phyloP scores from a whole-genome alignment of 139 green algal species.

The Desmodesmus armatus region DNA sequence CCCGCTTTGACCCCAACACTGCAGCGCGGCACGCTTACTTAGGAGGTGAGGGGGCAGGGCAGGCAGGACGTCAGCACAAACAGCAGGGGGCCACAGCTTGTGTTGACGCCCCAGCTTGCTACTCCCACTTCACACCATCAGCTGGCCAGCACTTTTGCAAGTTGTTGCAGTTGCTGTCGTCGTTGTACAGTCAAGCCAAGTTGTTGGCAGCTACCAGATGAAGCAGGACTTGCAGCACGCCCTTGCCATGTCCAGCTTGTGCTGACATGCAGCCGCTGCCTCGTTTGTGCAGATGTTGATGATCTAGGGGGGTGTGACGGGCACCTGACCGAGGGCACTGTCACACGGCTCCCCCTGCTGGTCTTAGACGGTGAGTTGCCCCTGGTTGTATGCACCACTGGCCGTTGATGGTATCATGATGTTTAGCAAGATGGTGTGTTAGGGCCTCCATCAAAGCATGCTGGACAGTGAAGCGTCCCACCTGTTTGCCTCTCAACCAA shows the following conservation, averaged over 20 bases:
- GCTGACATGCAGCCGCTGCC: not conserved
- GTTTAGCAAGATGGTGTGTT: too few species aligned
- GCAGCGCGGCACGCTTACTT: slow-evolving; percentile 24
- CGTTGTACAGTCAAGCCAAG: not conserved
- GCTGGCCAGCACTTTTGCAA: too few species aligned
- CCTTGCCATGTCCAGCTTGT: not conserved
- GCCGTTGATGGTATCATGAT: too few species aligned
- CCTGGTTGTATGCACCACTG: not conserved
- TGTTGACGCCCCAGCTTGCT: too few species aligned
- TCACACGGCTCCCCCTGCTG: slow-evolving; percentile 27
- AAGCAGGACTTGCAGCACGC: not conserved
- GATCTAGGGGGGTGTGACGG: slow-evolving; percentile 25
- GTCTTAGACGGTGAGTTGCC: slow-evolving; percentile 25
- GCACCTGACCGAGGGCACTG: not conserved
- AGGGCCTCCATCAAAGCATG: too few species aligned
- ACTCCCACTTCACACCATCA: too few species aligned
- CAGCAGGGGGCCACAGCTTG: too few species aligned
- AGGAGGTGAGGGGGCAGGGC: not conserved
- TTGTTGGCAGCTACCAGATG: not conserved
- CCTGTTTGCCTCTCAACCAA: too few species aligned
- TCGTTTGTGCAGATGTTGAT: slow-evolving; percentile 25
- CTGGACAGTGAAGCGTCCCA: too few species aligned
- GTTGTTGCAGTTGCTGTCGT: too few species aligned
- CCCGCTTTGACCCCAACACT: slow-evolving; percentile 23
- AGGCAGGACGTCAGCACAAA: not conserved